Base-by-base conservation (phyloP, 441 rosid genomes). In the Pelargonium myrrhifolium region DNA sequence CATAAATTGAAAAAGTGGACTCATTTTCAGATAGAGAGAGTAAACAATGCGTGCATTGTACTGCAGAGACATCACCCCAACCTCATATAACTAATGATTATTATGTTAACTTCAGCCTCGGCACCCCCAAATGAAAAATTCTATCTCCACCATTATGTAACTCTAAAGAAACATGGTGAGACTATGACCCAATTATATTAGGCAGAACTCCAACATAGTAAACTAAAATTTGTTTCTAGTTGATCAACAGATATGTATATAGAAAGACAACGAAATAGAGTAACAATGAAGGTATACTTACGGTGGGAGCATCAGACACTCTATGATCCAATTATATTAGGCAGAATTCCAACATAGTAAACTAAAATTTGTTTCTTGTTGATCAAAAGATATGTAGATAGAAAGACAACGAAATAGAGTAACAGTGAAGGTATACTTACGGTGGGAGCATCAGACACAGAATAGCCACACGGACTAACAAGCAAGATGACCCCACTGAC, bases 381-480 rank as follows among this genome's bases (percentile, higher is more conserved):
- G 24, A 56, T 21, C 24, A 56, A 21, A 11, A 56, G 21, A 20
- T 56, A 22, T 14, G 11, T 21, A 21, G 24, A 9, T 56, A 21
- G 69, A 67, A 55, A 31, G 62, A n/a, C 42, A 64, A 72, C 69
- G 66, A 74, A 75, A 75, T n/a, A 56, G 24, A 66, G 70, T 40
- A 72, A 68, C 67, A 65, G 6, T 63, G 65, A n/a, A 63, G 55
- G 60, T 43, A 74, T 51, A 81, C 96, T 76, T 82, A 94, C 98
- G 1, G 66, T 81, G 72, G 97, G 99, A 80, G 83, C 77, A 83
- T 92, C 97, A 15, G 86, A 84, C 28, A 71, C 88, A 71, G 98
- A 89, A 84, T 89, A 92, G 80, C 98, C 99, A 73, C 96, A 92
- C 26, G 97, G 88, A 85, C 98, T 89, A 75, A 89, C 87, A 20